Evolutionary conservation across 257 asterid species (phyloP).

Genomic region (Nicotiana benthamiana): DNA sequence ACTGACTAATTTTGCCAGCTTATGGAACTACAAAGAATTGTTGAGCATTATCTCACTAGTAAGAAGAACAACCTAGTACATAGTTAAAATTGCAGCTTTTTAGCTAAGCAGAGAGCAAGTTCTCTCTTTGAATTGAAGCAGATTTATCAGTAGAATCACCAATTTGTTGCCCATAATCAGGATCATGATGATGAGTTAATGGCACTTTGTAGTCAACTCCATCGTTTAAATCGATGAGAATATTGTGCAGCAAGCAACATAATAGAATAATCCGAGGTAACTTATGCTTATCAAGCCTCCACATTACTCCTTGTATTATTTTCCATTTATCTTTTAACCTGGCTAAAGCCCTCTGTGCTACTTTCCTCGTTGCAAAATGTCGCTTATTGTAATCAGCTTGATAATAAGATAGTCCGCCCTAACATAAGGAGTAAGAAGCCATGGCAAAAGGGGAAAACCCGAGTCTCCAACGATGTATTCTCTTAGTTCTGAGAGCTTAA

Average conservation of each 20-base stretch:
- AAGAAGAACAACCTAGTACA: background rate
- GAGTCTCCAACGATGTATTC: conserved; percentile 20
- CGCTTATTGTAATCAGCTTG: conserved; percentile 14
- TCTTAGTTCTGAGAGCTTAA: conserved; percentile 14
- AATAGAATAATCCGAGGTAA: conserved; percentile 19
- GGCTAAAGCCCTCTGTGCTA: conserved; percentile 18
- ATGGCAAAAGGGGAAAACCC: conserved; percentile 27
- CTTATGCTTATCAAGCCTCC: conserved; percentile 21
- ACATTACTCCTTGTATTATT: conserved; percentile 16
- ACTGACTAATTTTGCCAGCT: background rate
- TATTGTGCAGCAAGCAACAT: conserved; percentile 24
- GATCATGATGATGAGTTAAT: background rate
- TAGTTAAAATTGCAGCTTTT: background rate
- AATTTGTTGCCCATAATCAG: conserved; percentile 4
- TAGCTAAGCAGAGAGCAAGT: conserved; percentile 22
- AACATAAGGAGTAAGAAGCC: conserved; percentile 25
- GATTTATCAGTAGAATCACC: background rate
- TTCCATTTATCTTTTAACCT: conserved; percentile 25
- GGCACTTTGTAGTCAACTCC: background rate
- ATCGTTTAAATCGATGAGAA: conserved; percentile 19
- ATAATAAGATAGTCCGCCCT: conserved; percentile 6
- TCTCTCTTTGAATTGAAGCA: conserved; percentile 17
- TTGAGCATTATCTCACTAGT: background rate
- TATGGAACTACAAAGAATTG: conserved; percentile 1
- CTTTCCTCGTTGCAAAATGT: conserved; percentile 14